Conservation (phyloP, 805 yeast species). For the Cyberlindnera misumaiensis region DNA sequence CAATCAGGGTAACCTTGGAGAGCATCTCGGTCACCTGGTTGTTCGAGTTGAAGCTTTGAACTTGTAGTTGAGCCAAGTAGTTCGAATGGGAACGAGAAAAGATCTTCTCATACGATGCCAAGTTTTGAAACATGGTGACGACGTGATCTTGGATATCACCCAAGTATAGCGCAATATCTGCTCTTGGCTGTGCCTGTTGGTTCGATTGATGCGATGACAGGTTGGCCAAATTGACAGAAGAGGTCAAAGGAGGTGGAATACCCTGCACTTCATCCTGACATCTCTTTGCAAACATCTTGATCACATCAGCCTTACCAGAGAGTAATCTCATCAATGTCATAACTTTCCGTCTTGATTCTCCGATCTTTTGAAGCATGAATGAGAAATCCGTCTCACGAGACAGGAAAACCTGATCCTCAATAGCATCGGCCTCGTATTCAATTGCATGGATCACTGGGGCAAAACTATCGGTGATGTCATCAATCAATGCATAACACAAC, state of each 20-base stretch:
- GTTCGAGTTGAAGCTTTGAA: conserved; percentile 81
- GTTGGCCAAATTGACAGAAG: conserved; percentile 32
- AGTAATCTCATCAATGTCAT: conserved; percentile 88
- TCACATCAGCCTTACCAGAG: conserved; percentile 93
- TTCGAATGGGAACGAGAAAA: conserved; percentile 88
- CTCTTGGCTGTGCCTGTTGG: conserved; percentile 57
- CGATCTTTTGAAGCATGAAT: conserved; percentile 72
- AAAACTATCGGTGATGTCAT: conserved; percentile 80
- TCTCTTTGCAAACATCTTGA: conserved; percentile 91
- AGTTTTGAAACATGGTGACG: conserved; percentile 89
- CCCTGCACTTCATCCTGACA: conserved; percentile 64
- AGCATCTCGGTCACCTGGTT: conserved; percentile 80
- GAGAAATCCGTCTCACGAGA: conserved; percentile 71
- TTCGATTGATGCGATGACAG: conserved; percentile 18
- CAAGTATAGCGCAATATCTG: conserved; percentile 83
- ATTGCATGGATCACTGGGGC: conserved; percentile 74
- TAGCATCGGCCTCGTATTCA: conserved; percentile 76
- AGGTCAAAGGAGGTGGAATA: conserved; percentile 34
- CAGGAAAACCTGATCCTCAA: conserved; percentile 75
- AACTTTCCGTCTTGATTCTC: conserved; percentile 83
- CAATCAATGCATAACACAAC: conserved; percentile 76
- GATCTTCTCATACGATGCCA: conserved; percentile 86
- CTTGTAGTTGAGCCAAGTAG: conserved; percentile 89
- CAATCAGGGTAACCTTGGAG: conserved; percentile 82
- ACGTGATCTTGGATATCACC: conserved; percentile 98